Evolutionary conservation across 2,329 filamentous ascomycete genomes (phyloP).

Genomic region (Aureobasidium sp.): DNA sequence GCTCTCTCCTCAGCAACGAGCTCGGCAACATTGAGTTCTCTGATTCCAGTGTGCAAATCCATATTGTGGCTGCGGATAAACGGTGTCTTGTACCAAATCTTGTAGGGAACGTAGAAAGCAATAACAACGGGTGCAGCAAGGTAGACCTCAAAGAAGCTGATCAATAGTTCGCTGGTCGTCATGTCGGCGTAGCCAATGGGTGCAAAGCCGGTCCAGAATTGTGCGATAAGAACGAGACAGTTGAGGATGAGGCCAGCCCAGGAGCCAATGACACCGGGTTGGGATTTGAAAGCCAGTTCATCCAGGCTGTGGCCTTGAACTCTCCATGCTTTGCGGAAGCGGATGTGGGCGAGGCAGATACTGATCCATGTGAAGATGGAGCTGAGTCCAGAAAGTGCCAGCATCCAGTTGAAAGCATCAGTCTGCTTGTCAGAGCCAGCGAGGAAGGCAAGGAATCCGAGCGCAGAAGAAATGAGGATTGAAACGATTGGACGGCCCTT

Average conservation of each 20-base stretch:
- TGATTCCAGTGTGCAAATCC: conserved; percentile 77
- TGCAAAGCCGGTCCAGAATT: conserved; percentile 72
- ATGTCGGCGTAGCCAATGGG: conserved; percentile 54
- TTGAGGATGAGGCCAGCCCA: conserved; percentile 76
- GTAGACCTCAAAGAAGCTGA: conserved; percentile 68
- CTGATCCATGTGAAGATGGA: conserved; percentile 71
- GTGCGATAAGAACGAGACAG: conserved; percentile 65
- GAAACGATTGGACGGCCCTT: conserved; percentile 53
- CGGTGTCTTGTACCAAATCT: conserved; percentile 63
- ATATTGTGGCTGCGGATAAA: conserved; percentile 65
- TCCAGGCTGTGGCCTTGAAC: conserved; percentile 56
- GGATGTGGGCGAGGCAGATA: conserved; percentile 58
- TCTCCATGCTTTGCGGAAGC: conserved; percentile 57
- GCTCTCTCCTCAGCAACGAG: conserved; percentile 73
- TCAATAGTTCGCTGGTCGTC: conserved; percentile 42
- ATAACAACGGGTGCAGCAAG: conserved; percentile 60
- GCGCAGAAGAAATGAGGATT: conserved; percentile 34
- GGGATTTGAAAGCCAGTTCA: conserved; percentile 74
- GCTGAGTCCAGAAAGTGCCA: conserved; percentile 64
- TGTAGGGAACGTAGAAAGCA: conserved; percentile 65
- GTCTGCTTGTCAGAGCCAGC: conserved; percentile 35
- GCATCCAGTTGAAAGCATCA: conserved; percentile 56
- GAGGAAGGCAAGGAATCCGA: conserved; percentile 55
- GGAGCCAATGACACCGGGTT: conserved; percentile 71
- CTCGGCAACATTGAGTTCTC: conserved; percentile 74